These are phyloP conservation scores for Coprinopsis sp. DNA, from an alignment of 768 basidiomycete genomes.

Conservation along the genomic window DNA sequence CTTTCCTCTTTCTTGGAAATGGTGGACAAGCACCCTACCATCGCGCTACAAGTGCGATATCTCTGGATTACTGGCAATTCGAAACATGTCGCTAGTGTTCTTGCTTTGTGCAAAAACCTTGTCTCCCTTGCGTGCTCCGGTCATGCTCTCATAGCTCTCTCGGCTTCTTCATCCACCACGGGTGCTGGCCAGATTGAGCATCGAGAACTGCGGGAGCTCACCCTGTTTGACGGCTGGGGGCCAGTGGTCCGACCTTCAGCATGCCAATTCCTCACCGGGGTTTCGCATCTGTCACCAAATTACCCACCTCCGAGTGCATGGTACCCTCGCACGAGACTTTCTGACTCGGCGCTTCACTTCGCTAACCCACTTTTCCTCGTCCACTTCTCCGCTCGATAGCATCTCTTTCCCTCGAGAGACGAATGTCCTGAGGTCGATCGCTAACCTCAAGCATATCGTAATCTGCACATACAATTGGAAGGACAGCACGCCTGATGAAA, in stretches of 20 bases:
- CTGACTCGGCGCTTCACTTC: slow-evolving; percentile 9
- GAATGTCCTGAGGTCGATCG: background rate
- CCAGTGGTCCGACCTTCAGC: slow-evolving; percentile 11
- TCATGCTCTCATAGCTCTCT: slow-evolving; percentile 9
- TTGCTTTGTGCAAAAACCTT: slow-evolving; percentile 11
- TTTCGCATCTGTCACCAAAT: slow-evolving; percentile 14
- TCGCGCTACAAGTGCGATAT: slow-evolving; percentile 11
- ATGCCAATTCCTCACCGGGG: slow-evolving; percentile 2
- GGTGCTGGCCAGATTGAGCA: slow-evolving; percentile 1
- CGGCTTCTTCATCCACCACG: background rate
- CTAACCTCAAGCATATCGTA: slow-evolving; percentile 14
- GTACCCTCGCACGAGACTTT: slow-evolving; percentile 10
- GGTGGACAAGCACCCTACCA: slow-evolving; percentile 1
- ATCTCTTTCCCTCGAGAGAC: background rate
- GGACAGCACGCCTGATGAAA: slow-evolving; percentile 9
- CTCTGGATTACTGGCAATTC: slow-evolving; percentile 17
- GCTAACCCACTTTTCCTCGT: slow-evolving; percentile 16
- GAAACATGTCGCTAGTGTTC: slow-evolving; percentile 6
- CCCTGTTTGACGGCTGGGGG: slow-evolving; percentile 14
- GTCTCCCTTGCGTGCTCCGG: slow-evolving; percentile 15
- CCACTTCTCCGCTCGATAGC: slow-evolving; percentile 1
- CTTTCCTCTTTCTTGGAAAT: slow-evolving; percentile 7
- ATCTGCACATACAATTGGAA: slow-evolving; percentile 18
- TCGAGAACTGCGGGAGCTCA: slow-evolving; percentile 12
- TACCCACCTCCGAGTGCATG: slow-evolving; percentile 20